phyloP scores from a whole-genome alignment of 2,329 filamentous ascomycete species.

The Pestalotiopsis sp. region DNA sequence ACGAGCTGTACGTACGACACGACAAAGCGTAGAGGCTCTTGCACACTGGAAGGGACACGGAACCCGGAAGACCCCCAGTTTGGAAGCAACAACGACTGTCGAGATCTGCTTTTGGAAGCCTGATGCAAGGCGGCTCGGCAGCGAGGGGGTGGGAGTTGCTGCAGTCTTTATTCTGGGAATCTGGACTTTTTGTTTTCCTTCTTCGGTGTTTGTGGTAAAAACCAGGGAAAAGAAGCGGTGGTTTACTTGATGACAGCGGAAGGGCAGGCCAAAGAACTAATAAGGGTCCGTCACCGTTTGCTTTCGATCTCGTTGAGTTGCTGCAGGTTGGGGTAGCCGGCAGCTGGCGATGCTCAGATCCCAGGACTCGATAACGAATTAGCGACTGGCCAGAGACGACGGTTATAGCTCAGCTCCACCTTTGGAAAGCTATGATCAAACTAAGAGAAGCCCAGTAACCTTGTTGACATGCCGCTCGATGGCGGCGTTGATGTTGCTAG shows the following conservation, averaged over 20 bases:
- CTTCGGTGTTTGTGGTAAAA: not conserved
- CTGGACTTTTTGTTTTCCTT: not conserved
- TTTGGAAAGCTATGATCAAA: constrained; percentile 4
- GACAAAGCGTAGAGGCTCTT: constrained; percentile 22
- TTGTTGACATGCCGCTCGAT: constrained; percentile 2
- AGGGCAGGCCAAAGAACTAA: constrained; percentile 2
- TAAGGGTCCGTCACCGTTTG: constrained; percentile 2
- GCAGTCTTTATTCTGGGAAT: not conserved
- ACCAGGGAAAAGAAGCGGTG: not conserved
- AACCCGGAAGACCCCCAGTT: constrained; percentile 20
- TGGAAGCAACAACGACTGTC: constrained; percentile 19
- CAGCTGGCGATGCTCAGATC: constrained; percentile 3
- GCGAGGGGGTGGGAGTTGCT: constrained; percentile 5
- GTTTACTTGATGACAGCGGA: constrained; percentile 5
- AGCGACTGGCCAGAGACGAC: constrained; percentile 2
- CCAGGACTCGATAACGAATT: constrained; percentile 9
- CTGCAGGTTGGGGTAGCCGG: constrained; percentile 8
- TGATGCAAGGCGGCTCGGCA: constrained; percentile 20
- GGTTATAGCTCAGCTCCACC: constrained; percentile 10
- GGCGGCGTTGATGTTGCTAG: constrained; percentile 11
- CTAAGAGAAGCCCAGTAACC: constrained; percentile 6
- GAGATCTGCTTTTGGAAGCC: constrained; percentile 22
- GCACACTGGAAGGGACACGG: constrained; percentile 23
- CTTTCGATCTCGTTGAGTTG: not conserved
- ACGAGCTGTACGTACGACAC: constrained; percentile 21